phyloP scores from a whole-genome alignment of 768 basidiomycete species.

The Trametes sanguinea region DNA sequence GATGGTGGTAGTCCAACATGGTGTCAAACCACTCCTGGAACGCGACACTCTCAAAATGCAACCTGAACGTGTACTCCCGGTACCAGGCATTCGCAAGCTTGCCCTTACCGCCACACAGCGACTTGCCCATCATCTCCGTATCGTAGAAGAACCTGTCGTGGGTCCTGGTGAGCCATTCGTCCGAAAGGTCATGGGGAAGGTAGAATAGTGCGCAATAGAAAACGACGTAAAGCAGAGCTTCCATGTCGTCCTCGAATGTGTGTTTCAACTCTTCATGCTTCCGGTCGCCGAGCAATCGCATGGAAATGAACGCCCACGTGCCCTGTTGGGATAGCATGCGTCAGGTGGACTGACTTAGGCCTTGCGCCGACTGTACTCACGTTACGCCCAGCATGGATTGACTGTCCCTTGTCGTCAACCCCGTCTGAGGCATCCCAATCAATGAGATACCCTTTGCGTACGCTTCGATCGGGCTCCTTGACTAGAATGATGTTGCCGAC shows the following conservation, averaged over 20 bases:
- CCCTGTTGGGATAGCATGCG: too few relatives aligned
- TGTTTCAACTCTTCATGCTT: too few relatives aligned
- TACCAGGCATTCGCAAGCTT: background rate
- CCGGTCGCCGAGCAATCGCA: background rate
- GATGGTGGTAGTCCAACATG: conserved; percentile 1
- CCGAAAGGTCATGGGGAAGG: too few relatives aligned
- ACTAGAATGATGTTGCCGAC: too few relatives aligned
- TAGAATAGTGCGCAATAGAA: background rate
- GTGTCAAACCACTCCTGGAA: conserved; percentile 5
- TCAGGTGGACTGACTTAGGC: too few relatives aligned
- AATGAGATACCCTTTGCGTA: too few relatives aligned
- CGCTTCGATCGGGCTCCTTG: too few relatives aligned
- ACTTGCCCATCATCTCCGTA: too few relatives aligned
- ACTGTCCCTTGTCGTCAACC: too few relatives aligned
- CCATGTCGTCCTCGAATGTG: conserved; percentile 5
- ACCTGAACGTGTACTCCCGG: background rate
- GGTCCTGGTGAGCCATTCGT: too few relatives aligned
- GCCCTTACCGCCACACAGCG: background rate
- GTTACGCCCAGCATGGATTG: background rate
- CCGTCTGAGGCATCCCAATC: too few relatives aligned
- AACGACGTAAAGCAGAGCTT: conserved; percentile 13
- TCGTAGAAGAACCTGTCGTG: too few relatives aligned
- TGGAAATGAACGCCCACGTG: background rate
- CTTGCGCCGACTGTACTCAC: background rate
- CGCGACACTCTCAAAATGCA: background rate